A percentile compares a stretch with the other conserved stretches of the same genome.
These are phyloP conservation scores for Aegilops longissima DNA, from an alignment of 176 grass and related monocot species.

Conservation along the genomic window DNA sequence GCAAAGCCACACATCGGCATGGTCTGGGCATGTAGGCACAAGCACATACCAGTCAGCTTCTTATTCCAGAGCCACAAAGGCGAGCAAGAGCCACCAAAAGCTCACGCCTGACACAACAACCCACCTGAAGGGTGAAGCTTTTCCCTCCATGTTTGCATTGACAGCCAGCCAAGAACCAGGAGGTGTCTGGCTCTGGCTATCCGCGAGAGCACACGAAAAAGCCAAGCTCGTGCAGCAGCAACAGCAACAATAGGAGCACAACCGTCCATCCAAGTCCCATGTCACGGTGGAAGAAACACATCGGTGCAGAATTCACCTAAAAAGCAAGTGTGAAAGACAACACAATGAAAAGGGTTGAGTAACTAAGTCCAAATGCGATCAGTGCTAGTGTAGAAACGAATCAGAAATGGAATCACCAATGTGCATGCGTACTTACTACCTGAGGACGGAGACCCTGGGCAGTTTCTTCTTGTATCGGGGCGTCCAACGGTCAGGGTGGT, in stretches of 20 bases:
- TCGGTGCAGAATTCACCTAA: not conserved
- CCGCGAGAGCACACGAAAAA: not conserved
- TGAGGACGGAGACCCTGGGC: not conserved
- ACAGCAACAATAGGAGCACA: not conserved
- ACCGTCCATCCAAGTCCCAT: not conserved
- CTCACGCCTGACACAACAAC: not conserved
- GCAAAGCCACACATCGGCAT: not conserved
- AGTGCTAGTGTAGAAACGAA: not conserved
- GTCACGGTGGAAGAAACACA: not conserved
- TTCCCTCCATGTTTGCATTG: not conserved
- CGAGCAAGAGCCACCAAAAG: not conserved
- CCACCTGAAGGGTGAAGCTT: not conserved
- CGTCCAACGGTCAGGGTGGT: not conserved
- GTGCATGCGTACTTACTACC: not conserved
- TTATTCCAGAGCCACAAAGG: not conserved
- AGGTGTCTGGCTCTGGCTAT: not conserved
- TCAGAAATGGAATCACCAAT: not conserved
- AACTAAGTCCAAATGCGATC: not conserved
- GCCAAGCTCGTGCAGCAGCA: not conserved
- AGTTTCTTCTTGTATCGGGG: constrained; percentile 10
- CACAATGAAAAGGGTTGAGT: not conserved
- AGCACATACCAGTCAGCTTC: not conserved
- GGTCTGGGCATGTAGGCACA: not conserved
- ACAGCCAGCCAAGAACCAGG: not conserved
- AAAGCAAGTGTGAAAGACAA: not conserved